Evolutionary conservation across 331 rosid genomes (phyloP), one percentile per base, ranked within the genome.

Genomic region (Acacia pycnantha): DNA sequence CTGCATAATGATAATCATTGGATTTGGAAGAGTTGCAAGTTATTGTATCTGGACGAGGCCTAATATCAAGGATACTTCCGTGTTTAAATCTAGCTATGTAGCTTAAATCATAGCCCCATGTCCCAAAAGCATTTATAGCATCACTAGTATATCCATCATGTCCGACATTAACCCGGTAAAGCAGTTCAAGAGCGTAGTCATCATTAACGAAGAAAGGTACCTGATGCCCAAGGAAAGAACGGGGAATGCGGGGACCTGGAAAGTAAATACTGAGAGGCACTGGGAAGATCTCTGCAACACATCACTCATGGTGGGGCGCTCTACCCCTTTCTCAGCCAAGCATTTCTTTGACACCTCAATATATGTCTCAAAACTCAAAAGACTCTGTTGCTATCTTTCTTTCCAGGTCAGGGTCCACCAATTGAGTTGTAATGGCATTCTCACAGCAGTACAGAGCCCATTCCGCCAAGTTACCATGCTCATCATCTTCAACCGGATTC

Each of bases 271-370:
- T 61, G 40, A 6, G 21, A 48, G 87, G 90, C 3, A 81, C 82
- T 16, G 84, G 50, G 80, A 87, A 84, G 37, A 74, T 70, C 79
- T 87, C 58, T 87, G 77, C 46, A 87, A 79, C 26, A 84, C 90
- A 31, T 87, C 86, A 66, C 86, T 85, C 53, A 29, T 81, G 40
- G 82, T 29, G 13, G 87, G 87, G 74, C 87, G 76, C 35, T 78
- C 84, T 73, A 69, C 3, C 7, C 84, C 85, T 68, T 66, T 78
- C 47, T 81, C 84, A 12, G 84, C 87, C 77, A 84, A 61, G 76
- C 90, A 87, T 81, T 84, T 81, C 85, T 48, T 87, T 44, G 84
- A 74, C 53, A 87, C 71, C 35, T 44, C 82, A 33, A 87, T 11
- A 26, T 87, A 87, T 58, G 75, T 8, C 58, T 81, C 87, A 31